Evolutionary conservation across 371 early-diverging fungal species (phyloP), one percentile per base, ranked within the genome.

Genomic region (Mucor saturninus): DNA sequence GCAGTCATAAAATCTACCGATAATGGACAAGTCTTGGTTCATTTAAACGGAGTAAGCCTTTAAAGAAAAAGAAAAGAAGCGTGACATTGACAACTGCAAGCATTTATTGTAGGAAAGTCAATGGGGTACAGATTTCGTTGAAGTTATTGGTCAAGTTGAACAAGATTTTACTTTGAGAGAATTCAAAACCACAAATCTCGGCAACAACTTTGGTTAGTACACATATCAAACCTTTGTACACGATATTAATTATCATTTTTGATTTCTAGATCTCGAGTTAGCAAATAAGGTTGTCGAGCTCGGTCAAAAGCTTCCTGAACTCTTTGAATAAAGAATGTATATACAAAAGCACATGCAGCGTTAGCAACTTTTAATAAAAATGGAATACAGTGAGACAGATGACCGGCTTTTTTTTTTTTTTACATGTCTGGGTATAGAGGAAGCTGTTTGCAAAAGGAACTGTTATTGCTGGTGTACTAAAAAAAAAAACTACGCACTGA

Each of bases 1-100:
- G 81, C 84, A 61, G 70, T 82, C 56, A 52, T 86, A 21, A 73
- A 74, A 52, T 76, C 86, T 11, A 68, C 83, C 13, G 85, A 85
- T 62, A 71, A 78, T 53, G 79, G 80, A 26, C 81, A 81, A 32
- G 75, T 83, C 15, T 57, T 76, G 30, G 75, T 86, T 31, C 70
- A 81, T 26, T 71, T 81, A 21, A 79, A 81, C 32, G 83, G 80
- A 32, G 85, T 84, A 83, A 75, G 75, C 42, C 21, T 21, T 7
- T 21, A 21, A 15, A n/a, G 6, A 2, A 45, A 45, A 45, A 7
- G 15, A 14, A 21, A 46, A n/a, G 9, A 46, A 15, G 8, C 14
- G 21, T 21, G 46, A 21, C 6, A 46, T 21, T 46, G 21, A 46
- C 15, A 46, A 4, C 4, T 42, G n/a, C 11, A 38, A 1, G 13